These are phyloP conservation scores for Russula sp. DNA, from an alignment of 768 basidiomycete genomes.

Conservation along the genomic window DNA sequence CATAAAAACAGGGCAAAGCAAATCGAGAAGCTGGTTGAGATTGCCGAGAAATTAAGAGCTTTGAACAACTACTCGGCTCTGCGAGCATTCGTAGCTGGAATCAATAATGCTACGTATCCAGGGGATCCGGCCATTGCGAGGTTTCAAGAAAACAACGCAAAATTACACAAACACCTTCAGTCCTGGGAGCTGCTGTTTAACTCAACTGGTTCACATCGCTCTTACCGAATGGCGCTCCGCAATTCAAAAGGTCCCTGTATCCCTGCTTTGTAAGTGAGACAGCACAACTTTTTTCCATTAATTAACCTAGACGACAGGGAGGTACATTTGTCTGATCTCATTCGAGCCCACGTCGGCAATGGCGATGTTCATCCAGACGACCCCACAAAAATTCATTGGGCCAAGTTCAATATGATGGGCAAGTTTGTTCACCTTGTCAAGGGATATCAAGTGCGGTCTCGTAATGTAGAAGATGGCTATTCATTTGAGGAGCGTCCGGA, in stretches of 20 bases:
- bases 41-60: conserved; percentile 71
- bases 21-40: conserved; percentile 83
- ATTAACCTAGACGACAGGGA: conserved; percentile 44
- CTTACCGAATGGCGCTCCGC: conserved; percentile 84
- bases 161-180: conserved; percentile 66
- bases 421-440: conserved; percentile 72
- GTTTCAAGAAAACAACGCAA: conserved; percentile 59
- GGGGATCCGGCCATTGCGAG: conserved; percentile 71
- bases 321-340: conserved; percentile 84
- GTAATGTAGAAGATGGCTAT: conserved; percentile 43
- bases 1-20: conserved; percentile 66
- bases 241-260: conserved; percentile 84
- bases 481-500: conserved; percentile 49
- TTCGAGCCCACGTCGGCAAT: conserved; percentile 82
- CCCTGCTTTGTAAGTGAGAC: conserved; percentile 56
- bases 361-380: conserved; percentile 60
- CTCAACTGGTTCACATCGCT: conserved; percentile 72
- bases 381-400: conserved; percentile 81
- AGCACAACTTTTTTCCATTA: conserved; percentile 16
- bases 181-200: conserved; percentile 83
- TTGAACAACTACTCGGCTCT: conserved; percentile 91
- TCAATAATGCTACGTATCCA: conserved; percentile 74
- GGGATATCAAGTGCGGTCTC: conserved; percentile 72
- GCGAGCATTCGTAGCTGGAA: conserved; percentile 90
- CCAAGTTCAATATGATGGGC: conserved; percentile 90